Conservation (phyloP, 208 protist species). For the Leishmania amazonensis region DNA sequence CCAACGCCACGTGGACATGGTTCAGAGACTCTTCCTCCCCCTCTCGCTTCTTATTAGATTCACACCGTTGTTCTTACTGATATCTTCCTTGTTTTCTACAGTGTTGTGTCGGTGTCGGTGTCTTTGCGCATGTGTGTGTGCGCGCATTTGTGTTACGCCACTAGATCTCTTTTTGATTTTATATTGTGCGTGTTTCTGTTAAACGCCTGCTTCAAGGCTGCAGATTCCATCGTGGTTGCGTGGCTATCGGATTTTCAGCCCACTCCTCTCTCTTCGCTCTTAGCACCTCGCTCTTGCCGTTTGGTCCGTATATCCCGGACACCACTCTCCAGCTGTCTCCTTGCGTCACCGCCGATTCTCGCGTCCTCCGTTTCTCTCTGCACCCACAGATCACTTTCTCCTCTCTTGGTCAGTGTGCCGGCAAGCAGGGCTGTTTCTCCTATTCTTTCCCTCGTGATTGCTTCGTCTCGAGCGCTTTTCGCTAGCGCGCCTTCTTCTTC, state of each 20-base stretch:
- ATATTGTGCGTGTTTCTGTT: neutral
- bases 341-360: neutral
- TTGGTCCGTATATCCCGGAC: neutral
- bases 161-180: neutral
- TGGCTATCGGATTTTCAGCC: neutral
- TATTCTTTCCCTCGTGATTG: too few relatives aligned
- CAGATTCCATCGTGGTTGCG: neutral
- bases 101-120: neutral
- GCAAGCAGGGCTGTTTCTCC: neutral
- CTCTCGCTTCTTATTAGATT: neutral
- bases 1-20: neutral
- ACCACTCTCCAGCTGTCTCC: neutral
- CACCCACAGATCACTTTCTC: neutral
- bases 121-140: neutral
- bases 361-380: neutral
- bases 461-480: neutral
- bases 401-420: neutral
- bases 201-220: neutral
- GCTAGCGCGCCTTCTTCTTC: neutral
- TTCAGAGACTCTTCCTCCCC: neutral
- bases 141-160: neutral
- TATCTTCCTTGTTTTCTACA: neutral
- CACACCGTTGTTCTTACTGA: slow-evolving; percentile 17
- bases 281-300: neutral
- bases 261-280: neutral